Conservation (phyloP, 306 rosid genomes). For the Cicer yamashitae region DNA sequence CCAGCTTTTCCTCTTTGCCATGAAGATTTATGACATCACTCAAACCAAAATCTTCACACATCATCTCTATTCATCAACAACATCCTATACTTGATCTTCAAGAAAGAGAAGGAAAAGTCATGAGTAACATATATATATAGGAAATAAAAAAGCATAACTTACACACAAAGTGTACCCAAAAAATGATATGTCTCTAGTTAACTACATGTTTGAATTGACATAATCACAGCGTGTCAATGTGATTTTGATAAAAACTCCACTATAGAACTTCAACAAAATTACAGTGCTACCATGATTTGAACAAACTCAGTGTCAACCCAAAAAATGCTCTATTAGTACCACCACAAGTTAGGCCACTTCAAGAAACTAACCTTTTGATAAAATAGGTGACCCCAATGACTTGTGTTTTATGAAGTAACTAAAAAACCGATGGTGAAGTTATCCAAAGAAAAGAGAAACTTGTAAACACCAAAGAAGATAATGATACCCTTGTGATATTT, state of each 20-base stretch:
- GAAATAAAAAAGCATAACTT: background rate
- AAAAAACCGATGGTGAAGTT: conserved; percentile 31
- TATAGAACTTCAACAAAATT: too few relatives aligned
- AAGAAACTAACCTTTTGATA: conserved; percentile 46
- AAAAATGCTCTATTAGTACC: background rate
- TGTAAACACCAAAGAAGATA: conserved; percentile 26
- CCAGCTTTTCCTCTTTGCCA: conserved; percentile 77
- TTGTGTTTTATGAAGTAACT: conserved; percentile 24
- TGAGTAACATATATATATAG: conserved; percentile 25
- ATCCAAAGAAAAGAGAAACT: conserved; percentile 28
- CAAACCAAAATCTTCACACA: conserved; percentile 42
- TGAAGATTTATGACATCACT: conserved; percentile 48
- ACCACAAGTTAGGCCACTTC: conserved; percentile 15
- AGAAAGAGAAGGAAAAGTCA: conserved; percentile 19
- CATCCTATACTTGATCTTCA: conserved; percentile 35
- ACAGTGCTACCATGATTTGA: too few relatives aligned
- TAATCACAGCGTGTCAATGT: too few relatives aligned
- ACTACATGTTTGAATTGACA: too few relatives aligned
- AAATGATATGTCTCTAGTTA: conserved; percentile 17
- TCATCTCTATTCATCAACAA: conserved; percentile 38
- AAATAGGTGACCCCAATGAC: conserved; percentile 34
- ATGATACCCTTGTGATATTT: conserved; percentile 37
- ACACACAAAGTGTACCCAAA: conserved; percentile 24
- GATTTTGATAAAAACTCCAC: too few relatives aligned
- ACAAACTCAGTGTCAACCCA: too few relatives aligned